Conservation (phyloP, 2,329 filamentous ascomycete genomes). For the Xylaria sp. region DNA sequence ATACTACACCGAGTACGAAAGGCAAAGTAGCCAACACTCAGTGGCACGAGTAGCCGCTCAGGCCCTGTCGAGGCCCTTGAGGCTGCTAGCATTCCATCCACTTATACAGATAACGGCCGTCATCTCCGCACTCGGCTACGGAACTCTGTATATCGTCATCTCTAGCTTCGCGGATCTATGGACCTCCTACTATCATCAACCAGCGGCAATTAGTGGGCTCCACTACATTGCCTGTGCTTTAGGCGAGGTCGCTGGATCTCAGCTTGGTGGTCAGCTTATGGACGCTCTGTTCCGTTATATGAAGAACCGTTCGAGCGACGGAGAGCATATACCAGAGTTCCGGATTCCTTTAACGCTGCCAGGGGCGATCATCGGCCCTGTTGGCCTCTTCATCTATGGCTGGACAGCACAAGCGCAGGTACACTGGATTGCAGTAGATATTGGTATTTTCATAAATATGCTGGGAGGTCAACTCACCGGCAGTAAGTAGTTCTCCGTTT, state of each 20-base stretch:
- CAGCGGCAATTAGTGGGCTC: conserved; percentile 63
- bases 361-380: conserved; percentile 51
- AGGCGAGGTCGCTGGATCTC: conserved; percentile 64
- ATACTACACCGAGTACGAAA: conserved; percentile 48
- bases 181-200: conserved; percentile 59
- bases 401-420: conserved; percentile 48
- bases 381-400: conserved; percentile 50
- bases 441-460: conserved; percentile 42
- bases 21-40: conserved; percentile 41
- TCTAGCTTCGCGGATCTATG: conserved; percentile 67
- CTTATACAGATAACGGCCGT: conserved; percentile 62
- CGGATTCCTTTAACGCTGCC: conserved; percentile 65
- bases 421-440: conserved; percentile 48
- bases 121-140: conserved; percentile 65
- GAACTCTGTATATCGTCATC: conserved; percentile 67
- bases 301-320: conserved; percentile 7
- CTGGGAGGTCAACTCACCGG: conserved; percentile 43
- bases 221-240: conserved; percentile 69
- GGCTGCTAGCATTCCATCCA: conserved; percentile 62
- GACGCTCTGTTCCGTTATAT: conserved; percentile 46
- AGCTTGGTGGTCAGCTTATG: conserved; percentile 52
- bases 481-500: conserved; percentile 8
- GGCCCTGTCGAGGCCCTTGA: conserved; percentile 60
- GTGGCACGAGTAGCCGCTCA: conserved; percentile 34
- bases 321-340: conserved; percentile 57